Evolutionary conservation across 129 eudicot genomes (phyloP), one percentile per base, ranked within the genome.

Genomic region (Smallanthus sonchifolius): DNA sequence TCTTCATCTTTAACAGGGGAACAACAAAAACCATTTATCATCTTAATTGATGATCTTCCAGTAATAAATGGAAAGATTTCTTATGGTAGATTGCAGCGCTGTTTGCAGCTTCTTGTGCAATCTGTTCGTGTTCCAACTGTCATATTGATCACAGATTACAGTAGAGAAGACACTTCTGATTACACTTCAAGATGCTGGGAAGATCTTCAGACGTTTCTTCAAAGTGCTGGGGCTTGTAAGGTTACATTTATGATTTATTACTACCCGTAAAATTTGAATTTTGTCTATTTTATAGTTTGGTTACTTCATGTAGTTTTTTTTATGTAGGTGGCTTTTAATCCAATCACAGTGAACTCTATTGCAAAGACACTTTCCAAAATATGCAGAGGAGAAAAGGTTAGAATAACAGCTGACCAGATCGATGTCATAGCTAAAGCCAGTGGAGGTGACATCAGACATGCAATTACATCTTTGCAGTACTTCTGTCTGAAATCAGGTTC

Each of bases 381-480:
- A 72, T 88, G 93, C 75, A 85, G 69, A 80, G 80, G 77, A 77
- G 99, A 94, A 82, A 81, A 76, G 14, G 68, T 71, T 38, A 79
- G 82, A 69, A 67, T 83, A 69, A 73, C 78, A 52, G 70, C 81
- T 71, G 93, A 83, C 69, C 83, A 85, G 65, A 80, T 90, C n/a
- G 91, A 94, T 82, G 59, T 70, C 16, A 84, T 91, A 79, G 99
- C 97, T 54, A 86, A 86, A 83, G 85, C 91, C 63, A 85, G 97
- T 86, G 97, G 89, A 85, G 99, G 99, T 70, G 99, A 94, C 74
- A 88, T 94, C 62, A 84, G 99, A 84, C 82, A 88, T 36, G 99
- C 97, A 44, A 91, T 94, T 76, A 82, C 87, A 67, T 88, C 99
- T 65, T 85, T 94, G 75, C 97, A 94, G 80, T 94, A 90, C 82